phyloP scores from a whole-genome alignment of 2,329 filamentous ascomycete species.

The Fusarium sp. region DNA sequence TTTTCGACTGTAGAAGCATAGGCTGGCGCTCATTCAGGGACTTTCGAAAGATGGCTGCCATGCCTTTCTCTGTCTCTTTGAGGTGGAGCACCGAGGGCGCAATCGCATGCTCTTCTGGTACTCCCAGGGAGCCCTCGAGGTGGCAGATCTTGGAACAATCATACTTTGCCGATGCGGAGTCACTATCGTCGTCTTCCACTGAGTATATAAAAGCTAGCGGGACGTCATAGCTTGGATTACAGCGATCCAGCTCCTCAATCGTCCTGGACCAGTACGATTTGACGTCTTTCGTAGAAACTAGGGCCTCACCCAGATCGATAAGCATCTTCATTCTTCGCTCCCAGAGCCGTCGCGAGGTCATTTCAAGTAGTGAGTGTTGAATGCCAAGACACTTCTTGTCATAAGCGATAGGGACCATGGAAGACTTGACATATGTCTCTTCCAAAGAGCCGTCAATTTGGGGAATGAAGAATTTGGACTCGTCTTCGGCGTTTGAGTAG shows the following conservation, averaged over 20 bases:
- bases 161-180: slow-evolving; percentile 46
- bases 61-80: slow-evolving; percentile 52
- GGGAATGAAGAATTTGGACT: slow-evolving; percentile 61
- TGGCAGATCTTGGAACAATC: slow-evolving; percentile 54
- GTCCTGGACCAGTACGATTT: slow-evolving; percentile 63
- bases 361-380: slow-evolving; percentile 62
- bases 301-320: slow-evolving; percentile 60
- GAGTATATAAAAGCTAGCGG: slow-evolving; percentile 66
- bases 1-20: slow-evolving; percentile 56
- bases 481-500: slow-evolving; percentile 56
- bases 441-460: slow-evolving; percentile 57
- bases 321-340: slow-evolving; percentile 64
- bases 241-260: slow-evolving; percentile 58
- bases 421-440: slow-evolving; percentile 64
- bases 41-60: slow-evolving; percentile 56
- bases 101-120: slow-evolving; percentile 59
- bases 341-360: slow-evolving; percentile 62
- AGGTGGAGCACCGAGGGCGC: slow-evolving; percentile 56
- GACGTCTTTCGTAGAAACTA: slow-evolving; percentile 59
- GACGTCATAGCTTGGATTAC: slow-evolving; percentile 61
- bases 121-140: slow-evolving; percentile 61
- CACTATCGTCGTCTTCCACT: slow-evolving; percentile 55
- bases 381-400: slow-evolving; percentile 59
- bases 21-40: slow-evolving; percentile 56
- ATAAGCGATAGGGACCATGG: slow-evolving; percentile 61